Base-by-base conservation (phyloP, 2,329 filamentous ascomycete species). In the Colletotrichum liaoningense region DNA sequence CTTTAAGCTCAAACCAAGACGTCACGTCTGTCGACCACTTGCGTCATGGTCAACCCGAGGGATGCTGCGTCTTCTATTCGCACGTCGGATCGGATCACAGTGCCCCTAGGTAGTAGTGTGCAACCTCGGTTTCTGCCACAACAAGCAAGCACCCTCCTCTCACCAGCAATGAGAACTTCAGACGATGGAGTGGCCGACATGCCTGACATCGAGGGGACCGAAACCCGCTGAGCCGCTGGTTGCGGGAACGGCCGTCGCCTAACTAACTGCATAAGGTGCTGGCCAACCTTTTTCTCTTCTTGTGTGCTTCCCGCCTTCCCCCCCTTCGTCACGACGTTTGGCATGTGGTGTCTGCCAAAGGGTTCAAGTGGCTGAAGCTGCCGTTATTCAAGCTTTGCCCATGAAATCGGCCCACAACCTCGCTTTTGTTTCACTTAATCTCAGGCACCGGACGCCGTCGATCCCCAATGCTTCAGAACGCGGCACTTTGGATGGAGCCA, bases 341-440 rank as follows among this genome's bases (percentile, higher is more conserved):
- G 54, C 33, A 42, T 63, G 28, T 60, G 59, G 46, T 49, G 42
- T 19, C 42, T 49, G 42, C 42, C 42, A 49, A 22, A 49, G 19
- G 42, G 19, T 4, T 49, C 19, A n/a, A n/a, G 26, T 35, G 7
- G 55, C 26, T 24, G 62, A 62, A 70, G 62, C 67, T 62, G 57
- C 38, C 67, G 59, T 33, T 35, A n/a, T 54, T 62, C 70, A 70
- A 57, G 56, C 60, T 73, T 70, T 62, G 26, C 54, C n/a, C 16
- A 28, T 16, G 33, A 35, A 62, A 49, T 70, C 60, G 28, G 59
- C 49, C 67, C 71, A 56, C 63, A 28, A 73, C 62, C 46, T 72
- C 71, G 52, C 55, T 72, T 71, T 72, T 72, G 72, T 74, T 74
- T 74, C 72, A 74, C 62, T 72, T 63, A 67, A 72, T 56, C 16